These are phyloP conservation scores for Penicillium occitanis DNA, from an alignment of 2,329 filamentous ascomycete species.

Conservation along the genomic window DNA sequence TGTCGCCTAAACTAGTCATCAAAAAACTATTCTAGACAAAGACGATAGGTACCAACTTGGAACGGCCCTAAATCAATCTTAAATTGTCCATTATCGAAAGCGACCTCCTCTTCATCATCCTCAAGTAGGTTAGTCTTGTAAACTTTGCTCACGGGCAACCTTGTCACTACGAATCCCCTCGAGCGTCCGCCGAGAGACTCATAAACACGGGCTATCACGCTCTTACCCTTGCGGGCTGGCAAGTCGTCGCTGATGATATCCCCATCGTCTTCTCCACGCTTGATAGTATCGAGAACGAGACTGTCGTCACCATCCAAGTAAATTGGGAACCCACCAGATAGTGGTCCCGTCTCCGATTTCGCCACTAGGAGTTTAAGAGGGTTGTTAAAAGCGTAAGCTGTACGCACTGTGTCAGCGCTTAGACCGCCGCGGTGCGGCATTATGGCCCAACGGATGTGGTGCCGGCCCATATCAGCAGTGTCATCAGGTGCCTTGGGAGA, in stretches of 20 bases:
- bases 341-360: slow-evolving; percentile 22
- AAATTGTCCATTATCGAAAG: slow-evolving; percentile 47
- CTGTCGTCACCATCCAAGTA: slow-evolving; percentile 65
- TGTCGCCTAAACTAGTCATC: not conserved
- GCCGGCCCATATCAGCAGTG: slow-evolving; percentile 88
- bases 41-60: slow-evolving; percentile 80
- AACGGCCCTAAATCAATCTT: slow-evolving; percentile 71
- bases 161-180: slow-evolving; percentile 67
- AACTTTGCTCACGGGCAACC: slow-evolving; percentile 70
- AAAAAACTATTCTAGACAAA: slow-evolving; percentile 37
- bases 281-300: slow-evolving; percentile 82
- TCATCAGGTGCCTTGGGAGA: slow-evolving; percentile 90
- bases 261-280: slow-evolving; percentile 86
- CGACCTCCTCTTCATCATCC: slow-evolving; percentile 72
- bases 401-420: slow-evolving; percentile 70
- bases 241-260: slow-evolving; percentile 62
- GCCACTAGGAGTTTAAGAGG: slow-evolving; percentile 60
- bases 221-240: slow-evolving; percentile 67
- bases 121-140: slow-evolving; percentile 85
- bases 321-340: slow-evolving; percentile 49
- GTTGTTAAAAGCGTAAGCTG: slow-evolving; percentile 88
- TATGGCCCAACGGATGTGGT: slow-evolving; percentile 86
- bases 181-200: slow-evolving; percentile 82
- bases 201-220: slow-evolving; percentile 81
- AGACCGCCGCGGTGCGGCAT: slow-evolving; percentile 77